Percentiles rank a stretch among this genome's conserved stretches.
Conservation (phyloP, 169 alveolate species). For the Plasmodium falciparum region DNA sequence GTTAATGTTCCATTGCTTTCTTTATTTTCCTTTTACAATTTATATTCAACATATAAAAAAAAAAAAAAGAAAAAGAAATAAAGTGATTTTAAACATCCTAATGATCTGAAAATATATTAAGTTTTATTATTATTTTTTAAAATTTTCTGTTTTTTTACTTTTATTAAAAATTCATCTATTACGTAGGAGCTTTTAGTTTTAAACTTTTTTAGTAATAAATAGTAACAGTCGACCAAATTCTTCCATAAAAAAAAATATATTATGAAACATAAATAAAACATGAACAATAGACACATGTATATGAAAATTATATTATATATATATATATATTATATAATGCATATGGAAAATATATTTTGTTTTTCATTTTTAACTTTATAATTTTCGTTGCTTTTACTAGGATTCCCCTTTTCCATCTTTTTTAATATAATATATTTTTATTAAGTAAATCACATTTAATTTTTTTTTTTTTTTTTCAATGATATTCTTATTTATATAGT, state of each 20-base stretch:
- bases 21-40: constrained; percentile 61
- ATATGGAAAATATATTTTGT: neutral
- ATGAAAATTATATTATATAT: neutral
- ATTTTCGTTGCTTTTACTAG: constrained; percentile 14
- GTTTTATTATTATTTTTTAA: neutral
- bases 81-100: neutral
- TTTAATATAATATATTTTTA: too few species aligned
- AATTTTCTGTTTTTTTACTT: constrained; percentile 15
- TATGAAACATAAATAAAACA: neutral
- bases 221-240: constrained; percentile 66
- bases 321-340: neutral
- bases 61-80: neutral
- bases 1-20: constrained; percentile 44
- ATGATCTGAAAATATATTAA: neutral
- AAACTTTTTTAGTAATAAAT: constrained; percentile 56
- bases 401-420: constrained; percentile 23
- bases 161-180: constrained; percentile 65
- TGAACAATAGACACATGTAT: neutral
- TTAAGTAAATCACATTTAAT: too few species aligned
- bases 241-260: constrained; percentile 6
- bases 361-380: constrained; percentile 26
- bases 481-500: too few species aligned
- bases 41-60: neutral
- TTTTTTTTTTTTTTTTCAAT: too few species aligned
- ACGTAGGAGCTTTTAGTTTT: constrained; percentile 63